Evolutionary conservation across 2,329 filamentous ascomycete species (phyloP), one percentile per base, ranked within the genome.

Genomic region (Fusarium musae): DNA sequence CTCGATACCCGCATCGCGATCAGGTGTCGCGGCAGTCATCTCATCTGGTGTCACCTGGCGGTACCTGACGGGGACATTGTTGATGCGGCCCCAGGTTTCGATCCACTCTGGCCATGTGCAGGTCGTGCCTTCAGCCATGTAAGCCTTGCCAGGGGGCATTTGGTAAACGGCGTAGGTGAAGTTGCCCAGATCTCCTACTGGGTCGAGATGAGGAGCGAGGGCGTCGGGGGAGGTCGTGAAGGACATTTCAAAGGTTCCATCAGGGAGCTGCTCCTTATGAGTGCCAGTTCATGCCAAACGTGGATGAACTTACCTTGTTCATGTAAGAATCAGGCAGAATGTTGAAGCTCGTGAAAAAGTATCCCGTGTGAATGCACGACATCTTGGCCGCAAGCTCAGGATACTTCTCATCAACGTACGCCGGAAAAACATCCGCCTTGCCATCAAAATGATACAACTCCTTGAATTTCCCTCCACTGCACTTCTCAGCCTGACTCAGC

Each of bases 361-460:
- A 87, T 0, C 86, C 86, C 0, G 85, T 87, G 13, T 87, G 85
- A 28, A 87, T 83, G 76, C 83, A 87, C 10, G 84, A 86, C 82
- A 85, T 86, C 78, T 88, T 89, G 58, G 77, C 78, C 11, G 84
- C 85, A 37, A 89, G 75, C 9, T 72, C 75, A 0, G 85, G 84
- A 68, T 87, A 82, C 9, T 75, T 83, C 6, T 81, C 80, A 13
- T 79, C 69, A 7, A 87, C 85, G 46, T 87, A 87, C 17, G 78
- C 58, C 0, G 85, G 85, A 34, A 87, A 87, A 21, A 87, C 77
- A 49, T 87, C 86, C 3, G 87, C 87, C 78, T 89, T 89, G 12
- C 83, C 76, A 75, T 89, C 87, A 60, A 84, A 87, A 74, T 88
- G 86, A 70, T 88, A 89, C 60, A 88, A 69, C 70, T 88, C 83